Evolutionary conservation across 2,329 filamentous ascomycete species (phyloP).

Genomic region (Incumbomyces lentus): DNA sequence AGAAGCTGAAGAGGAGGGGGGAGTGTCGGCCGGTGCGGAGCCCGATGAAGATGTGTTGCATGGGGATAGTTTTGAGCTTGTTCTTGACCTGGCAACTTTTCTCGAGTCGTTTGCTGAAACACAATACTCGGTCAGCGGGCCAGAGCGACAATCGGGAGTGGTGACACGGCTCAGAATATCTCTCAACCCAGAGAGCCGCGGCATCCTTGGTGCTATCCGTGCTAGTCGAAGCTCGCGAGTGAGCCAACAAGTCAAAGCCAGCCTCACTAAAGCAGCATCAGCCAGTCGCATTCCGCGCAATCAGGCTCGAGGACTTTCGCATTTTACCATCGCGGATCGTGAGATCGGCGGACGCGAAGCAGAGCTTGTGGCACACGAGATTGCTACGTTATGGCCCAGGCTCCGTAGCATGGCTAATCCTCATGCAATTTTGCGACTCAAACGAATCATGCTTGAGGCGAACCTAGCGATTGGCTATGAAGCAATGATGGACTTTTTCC

Average conservation of each 20-base stretch:
- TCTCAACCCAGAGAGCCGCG: slow-evolving; percentile 1
- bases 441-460: not conserved
- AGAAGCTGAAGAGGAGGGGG: not conserved
- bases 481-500: slow-evolving; percentile 5
- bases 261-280: not conserved
- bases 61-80: slow-evolving; percentile 1
- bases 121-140: not conserved
- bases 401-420: not conserved
- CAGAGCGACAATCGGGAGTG: not conserved
- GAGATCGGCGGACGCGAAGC: not conserved
- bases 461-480: not conserved
- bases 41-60: not conserved
- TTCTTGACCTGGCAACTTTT: not conserved
- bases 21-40: not conserved
- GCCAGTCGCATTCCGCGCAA: not conserved
- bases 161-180: slow-evolving; percentile 1
- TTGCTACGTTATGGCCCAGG: slow-evolving; percentile 2
- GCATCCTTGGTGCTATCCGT: slow-evolving; percentile 4
- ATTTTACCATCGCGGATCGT: not conserved
- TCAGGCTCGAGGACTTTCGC: not conserved
- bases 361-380: not conserved
- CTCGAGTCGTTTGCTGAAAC: not conserved
- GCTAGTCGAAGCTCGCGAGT: slow-evolving; percentile 1
- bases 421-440: not conserved
- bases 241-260: not conserved